phyloP scores from a whole-genome alignment of 495 filamentous ascomycete species.

The Copromyces sp. region DNA sequence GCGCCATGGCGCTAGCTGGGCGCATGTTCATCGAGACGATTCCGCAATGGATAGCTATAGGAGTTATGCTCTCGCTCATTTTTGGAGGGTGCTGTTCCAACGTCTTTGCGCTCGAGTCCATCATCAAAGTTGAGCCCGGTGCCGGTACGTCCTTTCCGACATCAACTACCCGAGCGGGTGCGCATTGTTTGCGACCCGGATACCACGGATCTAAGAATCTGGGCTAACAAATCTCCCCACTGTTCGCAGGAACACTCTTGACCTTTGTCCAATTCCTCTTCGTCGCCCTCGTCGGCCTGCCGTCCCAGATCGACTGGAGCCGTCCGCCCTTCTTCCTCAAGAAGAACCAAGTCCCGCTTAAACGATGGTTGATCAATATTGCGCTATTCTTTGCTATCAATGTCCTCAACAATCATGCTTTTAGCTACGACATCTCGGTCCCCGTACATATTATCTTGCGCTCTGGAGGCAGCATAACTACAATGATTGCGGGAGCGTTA shows the following conservation, averaged over 20 bases:
- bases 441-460: constrained; percentile 95
- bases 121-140: constrained; percentile 72
- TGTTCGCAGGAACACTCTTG: constrained; percentile 62
- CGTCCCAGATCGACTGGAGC: constrained; percentile 54
- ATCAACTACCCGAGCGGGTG: neutral
- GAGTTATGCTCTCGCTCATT: constrained; percentile 73
- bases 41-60: constrained; percentile 55
- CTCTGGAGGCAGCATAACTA: constrained; percentile 89
- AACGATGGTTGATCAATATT: constrained; percentile 82
- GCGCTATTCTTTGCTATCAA: constrained; percentile 84
- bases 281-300: constrained; percentile 66
- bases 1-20: constrained; percentile 42
- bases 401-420: constrained; percentile 93
- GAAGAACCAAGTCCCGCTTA: constrained; percentile 69
- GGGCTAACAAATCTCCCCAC: neutral
- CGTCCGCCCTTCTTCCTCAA: constrained; percentile 57
- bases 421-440: constrained; percentile 92
- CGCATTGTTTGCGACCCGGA: constrained; percentile 1
- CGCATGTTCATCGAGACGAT: constrained; percentile 51
- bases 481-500: constrained; percentile 77
- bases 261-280: constrained; percentile 91
- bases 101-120: constrained; percentile 92
- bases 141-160: constrained; percentile 35
- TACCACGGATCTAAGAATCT: neutral
- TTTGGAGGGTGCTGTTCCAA: constrained; percentile 98